Conservation (phyloP, 495 filamentous ascomycete species). For the Penicillium pulvis region DNA sequence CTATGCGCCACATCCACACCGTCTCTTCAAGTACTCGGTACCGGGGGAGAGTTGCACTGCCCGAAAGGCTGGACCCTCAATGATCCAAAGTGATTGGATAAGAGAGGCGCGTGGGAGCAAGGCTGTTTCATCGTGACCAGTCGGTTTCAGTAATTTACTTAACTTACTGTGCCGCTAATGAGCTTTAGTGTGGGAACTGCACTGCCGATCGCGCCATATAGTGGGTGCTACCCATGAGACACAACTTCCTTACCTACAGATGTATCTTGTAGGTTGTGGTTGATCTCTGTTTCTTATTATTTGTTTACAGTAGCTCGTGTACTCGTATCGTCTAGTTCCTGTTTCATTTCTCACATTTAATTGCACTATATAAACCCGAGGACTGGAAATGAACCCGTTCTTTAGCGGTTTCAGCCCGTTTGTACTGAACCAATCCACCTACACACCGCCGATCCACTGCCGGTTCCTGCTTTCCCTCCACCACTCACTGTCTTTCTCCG, state of each 20-base stretch:
- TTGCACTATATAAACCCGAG: background rate
- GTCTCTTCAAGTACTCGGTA: constrained; percentile 9
- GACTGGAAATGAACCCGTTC: constrained; percentile 2
- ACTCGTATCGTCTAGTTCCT: background rate
- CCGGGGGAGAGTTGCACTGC: constrained; percentile 9
- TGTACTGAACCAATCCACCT: constrained; percentile 11
- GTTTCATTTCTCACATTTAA: background rate
- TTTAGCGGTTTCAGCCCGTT: constrained; percentile 16
- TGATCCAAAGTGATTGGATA: constrained; percentile 13
- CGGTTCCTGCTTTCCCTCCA: constrained; percentile 23
- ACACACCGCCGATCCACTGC: constrained; percentile 25
- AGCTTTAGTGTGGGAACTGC: background rate
- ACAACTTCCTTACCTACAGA: constrained; percentile 1
- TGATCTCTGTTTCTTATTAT: too few species aligned
- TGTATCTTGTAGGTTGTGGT: too few species aligned
- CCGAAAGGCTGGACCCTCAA: constrained; percentile 6
- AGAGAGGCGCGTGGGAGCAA: constrained; percentile 12
- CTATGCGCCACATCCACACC: background rate
- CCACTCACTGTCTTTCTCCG: constrained; percentile 12
- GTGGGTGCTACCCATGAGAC: background rate
- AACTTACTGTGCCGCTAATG: constrained; percentile 22
- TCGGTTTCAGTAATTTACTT: constrained; percentile 8
- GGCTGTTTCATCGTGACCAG: constrained; percentile 18
- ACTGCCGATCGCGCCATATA: background rate
- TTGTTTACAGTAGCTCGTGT: too few species aligned